Evolutionary conservation across 2,329 filamentous ascomycete genomes (phyloP), one percentile per base, ranked within the genome.

Genomic region (Raffaelea deltoideospora): DNA sequence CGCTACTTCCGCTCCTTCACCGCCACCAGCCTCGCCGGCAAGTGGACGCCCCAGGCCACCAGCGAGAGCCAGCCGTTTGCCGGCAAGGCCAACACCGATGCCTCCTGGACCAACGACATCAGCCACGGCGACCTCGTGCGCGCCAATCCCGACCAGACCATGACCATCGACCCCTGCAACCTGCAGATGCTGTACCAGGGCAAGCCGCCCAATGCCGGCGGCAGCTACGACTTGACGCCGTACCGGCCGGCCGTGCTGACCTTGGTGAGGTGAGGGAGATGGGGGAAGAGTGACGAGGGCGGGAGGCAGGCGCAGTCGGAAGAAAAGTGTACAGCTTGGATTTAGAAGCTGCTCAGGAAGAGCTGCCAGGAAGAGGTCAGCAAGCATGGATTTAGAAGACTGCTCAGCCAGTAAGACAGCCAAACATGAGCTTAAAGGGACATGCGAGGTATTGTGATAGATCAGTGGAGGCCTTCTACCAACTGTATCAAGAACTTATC

Each of bases 1-100:
- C 64, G 76, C 3, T 80, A 69, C 54, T 79, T 79, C 65, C 72
- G 75, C 39, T 77, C 72, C 1, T 79, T 73, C 58, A 78, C 72
- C 1, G 68, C 76, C 13, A 63, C 56, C 31, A 67, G 58, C 46
- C 60, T 79, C 9, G 49, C 51, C 27, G 76, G 75, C 9, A 35
- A 51, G 4, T 80, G 75, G 75, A 74, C 69, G 0, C 44, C 63
- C 10, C 66, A 77, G 47, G 69, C 73, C 2, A 57, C 58, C 1
- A 62, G 48, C 13, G 75, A 79, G 57, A 53, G 48, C 45, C 56
- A 53, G n/a, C 73, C 76, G 0, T 80, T 80, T 41, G 74, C 74
- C n/a, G 71, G 76, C 46, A 75, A 74, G 57, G 69, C 64, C 21
- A 79, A 79, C 56, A 76, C 65, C 34, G 74, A 70, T 27, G 71